These are phyloP conservation scores for Schizopora paradoxa DNA, from an alignment of 1,284 basidiomycete species.

Conservation along the genomic window DNA sequence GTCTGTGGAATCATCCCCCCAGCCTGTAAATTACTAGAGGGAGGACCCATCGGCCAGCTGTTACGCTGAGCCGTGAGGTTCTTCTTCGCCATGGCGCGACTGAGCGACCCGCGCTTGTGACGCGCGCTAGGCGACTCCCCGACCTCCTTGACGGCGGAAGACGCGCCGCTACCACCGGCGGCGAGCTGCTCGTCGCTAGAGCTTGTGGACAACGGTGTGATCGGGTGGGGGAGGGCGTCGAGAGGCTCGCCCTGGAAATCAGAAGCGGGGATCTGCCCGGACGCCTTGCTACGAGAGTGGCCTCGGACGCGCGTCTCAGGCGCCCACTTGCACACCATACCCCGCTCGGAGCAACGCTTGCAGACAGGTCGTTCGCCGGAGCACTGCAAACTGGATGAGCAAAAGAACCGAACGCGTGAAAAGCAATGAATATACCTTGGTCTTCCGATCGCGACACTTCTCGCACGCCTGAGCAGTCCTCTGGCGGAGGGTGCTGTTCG, in stretches of 20 bases:
- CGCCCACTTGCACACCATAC: constrained; percentile 45
- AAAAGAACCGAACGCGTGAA: neutral
- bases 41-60: too few relatives aligned
- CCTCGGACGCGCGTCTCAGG: constrained; percentile 34
- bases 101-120: constrained; percentile 10
- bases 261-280: neutral
- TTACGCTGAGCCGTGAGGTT: too few relatives aligned
- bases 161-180: neutral
- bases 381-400: constrained; percentile 34
- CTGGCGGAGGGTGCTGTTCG: constrained; percentile 32
- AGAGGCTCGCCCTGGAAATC: neutral
- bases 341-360: constrained; percentile 41
- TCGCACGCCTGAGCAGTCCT: constrained; percentile 52
- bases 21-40: too few relatives aligned
- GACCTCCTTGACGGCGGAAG: neutral
- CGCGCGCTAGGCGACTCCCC: constrained; percentile 1
- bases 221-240: neutral
- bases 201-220: constrained; percentile 1
- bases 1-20: too few relatives aligned
- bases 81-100: too few relatives aligned
- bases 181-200: neutral
- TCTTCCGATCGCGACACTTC: constrained; percentile 53
- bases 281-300: constrained; percentile 5
- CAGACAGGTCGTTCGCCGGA: constrained; percentile 49
- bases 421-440: constrained; percentile 37